Percentiles rank a stretch among this genome's conserved stretches.
These are phyloP conservation scores for Termitomyces sp. DNA, from an alignment of 768 basidiomycete species.

Conservation along the genomic window DNA sequence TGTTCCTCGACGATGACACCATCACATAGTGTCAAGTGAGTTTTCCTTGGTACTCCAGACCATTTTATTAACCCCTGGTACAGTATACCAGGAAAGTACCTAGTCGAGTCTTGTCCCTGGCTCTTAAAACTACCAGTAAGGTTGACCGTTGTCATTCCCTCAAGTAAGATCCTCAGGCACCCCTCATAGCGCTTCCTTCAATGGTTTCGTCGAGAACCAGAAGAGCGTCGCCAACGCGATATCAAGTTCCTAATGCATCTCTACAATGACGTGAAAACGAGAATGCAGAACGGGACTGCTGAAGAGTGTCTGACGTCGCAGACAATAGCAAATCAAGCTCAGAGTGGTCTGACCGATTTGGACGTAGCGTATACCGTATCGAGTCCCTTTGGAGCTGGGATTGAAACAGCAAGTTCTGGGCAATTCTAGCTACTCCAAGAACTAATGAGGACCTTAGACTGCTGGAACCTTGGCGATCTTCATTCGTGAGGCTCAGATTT, in stretches of 20 bases:
- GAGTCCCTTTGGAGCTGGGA: conserved; percentile 42
- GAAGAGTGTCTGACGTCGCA: conserved; percentile 36
- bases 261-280: conserved; percentile 34
- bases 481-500: conserved; percentile 2
- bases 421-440: neutral
- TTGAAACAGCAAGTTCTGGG: conserved; percentile 19
- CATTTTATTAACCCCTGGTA: neutral
- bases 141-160: neutral
- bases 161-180: neutral
- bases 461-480: neutral
- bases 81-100: conserved; percentile 44
- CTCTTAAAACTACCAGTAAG: conserved; percentile 37
- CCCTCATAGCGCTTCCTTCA: conserved; percentile 27
- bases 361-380: conserved; percentile 40
- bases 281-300: conserved; percentile 32
- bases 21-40: conserved; percentile 1
- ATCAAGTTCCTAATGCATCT: conserved; percentile 34
- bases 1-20: neutral
- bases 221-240: conserved; percentile 30
- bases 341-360: conserved; percentile 33
- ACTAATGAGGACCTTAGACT: neutral
- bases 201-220: conserved; percentile 39
- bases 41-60: neutral
- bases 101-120: conserved; percentile 44
- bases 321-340: conserved; percentile 26